Evolutionary conservation across 495 filamentous ascomycete genomes (phyloP).

Genomic region (Terfezia boudieri): DNA sequence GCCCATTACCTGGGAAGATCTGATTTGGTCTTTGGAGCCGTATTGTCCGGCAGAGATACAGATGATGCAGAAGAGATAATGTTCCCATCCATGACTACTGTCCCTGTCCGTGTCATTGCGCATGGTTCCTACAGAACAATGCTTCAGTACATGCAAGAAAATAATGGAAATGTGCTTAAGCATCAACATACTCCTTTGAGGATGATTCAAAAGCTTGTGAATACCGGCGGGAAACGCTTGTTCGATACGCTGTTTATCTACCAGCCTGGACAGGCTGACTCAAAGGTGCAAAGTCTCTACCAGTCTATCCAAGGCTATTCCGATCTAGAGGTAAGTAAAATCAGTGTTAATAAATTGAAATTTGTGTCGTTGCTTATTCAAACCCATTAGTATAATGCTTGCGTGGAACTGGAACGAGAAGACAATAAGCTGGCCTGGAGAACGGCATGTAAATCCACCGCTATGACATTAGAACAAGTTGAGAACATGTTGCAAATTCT

Average conservation of each 20-base stretch:
- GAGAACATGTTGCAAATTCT: constrained; percentile 29
- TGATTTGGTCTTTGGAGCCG: constrained; percentile 48
- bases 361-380: background rate
- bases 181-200: constrained; percentile 48
- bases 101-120: constrained; percentile 37
- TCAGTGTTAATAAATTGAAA: background rate
- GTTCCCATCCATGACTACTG: constrained; percentile 63
- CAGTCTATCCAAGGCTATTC: constrained; percentile 35
- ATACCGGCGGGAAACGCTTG: constrained; percentile 19
- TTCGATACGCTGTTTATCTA: constrained; percentile 56
- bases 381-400: constrained; percentile 38
- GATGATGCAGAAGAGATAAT: constrained; percentile 34
- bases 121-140: constrained; percentile 38
- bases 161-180: constrained; percentile 27
- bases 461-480: constrained; percentile 25
- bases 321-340: constrained; percentile 32
- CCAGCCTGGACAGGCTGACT: constrained; percentile 24
- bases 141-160: constrained; percentile 41
- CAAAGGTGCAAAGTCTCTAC: constrained; percentile 22
- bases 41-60: constrained; percentile 44
- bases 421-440: constrained; percentile 37
- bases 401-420: constrained; percentile 48
- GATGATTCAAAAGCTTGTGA: constrained; percentile 30
- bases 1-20: constrained; percentile 31
- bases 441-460: constrained; percentile 39